Evolutionary conservation across 805 yeast species (phyloP), one percentile per base, ranked within the genome.

Genomic region (Priceomyces castillae): DNA sequence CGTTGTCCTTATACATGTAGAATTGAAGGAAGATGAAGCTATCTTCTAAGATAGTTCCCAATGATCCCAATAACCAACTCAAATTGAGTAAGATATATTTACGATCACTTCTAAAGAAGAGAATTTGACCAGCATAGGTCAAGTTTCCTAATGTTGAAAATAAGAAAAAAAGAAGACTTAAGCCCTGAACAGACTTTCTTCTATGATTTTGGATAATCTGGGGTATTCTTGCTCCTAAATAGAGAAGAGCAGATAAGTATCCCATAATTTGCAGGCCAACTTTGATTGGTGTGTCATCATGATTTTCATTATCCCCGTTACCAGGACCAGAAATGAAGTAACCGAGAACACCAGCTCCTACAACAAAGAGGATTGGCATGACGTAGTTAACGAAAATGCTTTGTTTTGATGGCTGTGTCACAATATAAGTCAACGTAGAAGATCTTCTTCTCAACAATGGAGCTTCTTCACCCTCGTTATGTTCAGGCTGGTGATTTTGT

Each of bases 121-220:
- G 62, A 42, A 86, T 85, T 58, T 85, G 90, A 38, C 80, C 77
- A 17, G 90, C 86, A 54, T 84, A 86, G 3, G 92, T 82, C 48
- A 85, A 56, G 59, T 86, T 86, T 15, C 94, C 95, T 53, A 84
- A 66, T 7, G 85, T 77, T 23, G 90, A 83, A 49, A 85, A 80
- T 50, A 86, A 62, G 66, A 86, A 85, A 64, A 86, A 86, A 41
- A 88, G 76, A 48, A 92, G 77, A 43, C 96, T 84, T 53, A 94
- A 82, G 1, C 98, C 98, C 44, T 80, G 76, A 43, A 90, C 90
- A 3, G 96, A 85, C 55, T 82, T 80, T 50, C 96, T 78, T 37
- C 70, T 70, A 60, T 82, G 78, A 65, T 92, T 92, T 58, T 86
- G 95, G 44, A 77, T 67, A 42, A 92, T 85, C 64, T 92, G 99